phyloP scores from a whole-genome alignment of 2,329 filamentous ascomycete species.

The Pseudocercospora macadamiae region DNA sequence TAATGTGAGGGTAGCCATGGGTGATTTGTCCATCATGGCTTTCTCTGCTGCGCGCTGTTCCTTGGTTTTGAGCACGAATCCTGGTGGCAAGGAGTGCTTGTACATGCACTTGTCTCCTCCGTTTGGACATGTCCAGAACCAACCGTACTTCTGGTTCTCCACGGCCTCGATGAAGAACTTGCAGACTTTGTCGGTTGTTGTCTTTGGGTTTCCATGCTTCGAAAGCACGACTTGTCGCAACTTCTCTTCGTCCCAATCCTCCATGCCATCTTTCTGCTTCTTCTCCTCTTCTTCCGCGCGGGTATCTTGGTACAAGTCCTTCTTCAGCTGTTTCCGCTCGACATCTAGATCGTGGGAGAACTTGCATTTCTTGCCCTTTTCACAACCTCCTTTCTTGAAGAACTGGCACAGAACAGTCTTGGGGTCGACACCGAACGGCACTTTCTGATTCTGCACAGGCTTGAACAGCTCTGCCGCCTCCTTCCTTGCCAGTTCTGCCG shows the following conservation, averaged over 20 bases:
- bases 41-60: constrained; percentile 96
- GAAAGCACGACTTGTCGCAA: constrained; percentile 85
- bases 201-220: constrained; percentile 96
- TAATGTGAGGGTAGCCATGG: constrained; percentile 88
- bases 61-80: constrained; percentile 96
- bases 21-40: constrained; percentile 92
- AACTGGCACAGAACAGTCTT: constrained; percentile 97
- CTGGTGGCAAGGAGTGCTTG: constrained; percentile 89
- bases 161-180: constrained; percentile 97
- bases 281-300: constrained; percentile 68
- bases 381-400: constrained; percentile 95
- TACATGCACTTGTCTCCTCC: constrained; percentile 99
- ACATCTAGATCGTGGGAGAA: constrained; percentile 90
- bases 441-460: constrained; percentile 94
- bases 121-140: constrained; percentile 99
- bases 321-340: constrained; percentile 92
- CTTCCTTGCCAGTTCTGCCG: constrained; percentile 79
- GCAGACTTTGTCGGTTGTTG: constrained; percentile 97
- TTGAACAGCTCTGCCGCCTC: constrained; percentile 84
- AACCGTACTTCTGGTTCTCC: constrained; percentile 97
- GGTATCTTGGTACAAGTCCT: constrained; percentile 83
- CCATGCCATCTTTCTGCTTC: constrained; percentile 90
- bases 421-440: constrained; percentile 95
- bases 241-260: constrained; percentile 98
- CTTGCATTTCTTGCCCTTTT: constrained; percentile 97